Conservation (phyloP, 2,329 filamentous ascomycete genomes). For the Diatrype stigma region DNA sequence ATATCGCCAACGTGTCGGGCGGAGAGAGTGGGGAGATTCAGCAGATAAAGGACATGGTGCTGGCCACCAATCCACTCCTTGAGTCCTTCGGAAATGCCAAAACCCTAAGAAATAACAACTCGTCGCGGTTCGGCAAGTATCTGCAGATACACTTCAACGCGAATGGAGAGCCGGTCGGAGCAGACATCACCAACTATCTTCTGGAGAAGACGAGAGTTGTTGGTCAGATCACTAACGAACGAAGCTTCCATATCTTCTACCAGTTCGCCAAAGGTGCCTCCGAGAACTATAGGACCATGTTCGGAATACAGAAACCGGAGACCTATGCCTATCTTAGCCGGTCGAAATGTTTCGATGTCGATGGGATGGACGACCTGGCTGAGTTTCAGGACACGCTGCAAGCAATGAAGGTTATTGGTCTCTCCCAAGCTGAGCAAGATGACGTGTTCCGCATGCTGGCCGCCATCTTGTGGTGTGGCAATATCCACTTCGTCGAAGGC, state of each 20-base stretch:
- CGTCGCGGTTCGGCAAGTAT: constrained; percentile 97
- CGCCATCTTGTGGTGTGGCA: constrained; percentile 89
- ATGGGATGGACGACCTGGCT: constrained; percentile 84
- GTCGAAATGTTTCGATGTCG: constrained; percentile 92
- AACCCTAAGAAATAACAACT: constrained; percentile 97
- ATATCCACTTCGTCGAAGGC: constrained; percentile 86
- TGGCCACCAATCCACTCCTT: constrained; percentile 93
- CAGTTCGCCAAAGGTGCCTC: constrained; percentile 95
- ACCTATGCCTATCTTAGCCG: constrained; percentile 91
- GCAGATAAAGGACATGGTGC: constrained; percentile 98
- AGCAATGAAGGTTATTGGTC: constrained; percentile 91
- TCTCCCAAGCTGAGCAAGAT: constrained; percentile 85
- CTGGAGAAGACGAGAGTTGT: constrained; percentile 94
- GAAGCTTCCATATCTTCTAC: constrained; percentile 99
- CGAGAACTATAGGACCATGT: constrained; percentile 79
- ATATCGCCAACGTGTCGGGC: constrained; percentile 95
- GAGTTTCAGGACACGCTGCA: constrained; percentile 89
- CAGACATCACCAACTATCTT: constrained; percentile 97
- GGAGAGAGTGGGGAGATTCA: constrained; percentile 82
- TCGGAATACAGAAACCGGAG: constrained; percentile 85
- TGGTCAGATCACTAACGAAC: constrained; percentile 89
- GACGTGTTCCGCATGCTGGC: constrained; percentile 95
- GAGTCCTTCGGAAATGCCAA: constrained; percentile 99
- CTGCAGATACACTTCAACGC: constrained; percentile 94
- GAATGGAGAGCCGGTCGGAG: constrained; percentile 87